Percentiles rank a stretch among this genome's conserved stretches.
Evolutionary conservation across 2,329 filamentous ascomycete genomes (phyloP).

Genomic region (Claviceps capensis): DNA sequence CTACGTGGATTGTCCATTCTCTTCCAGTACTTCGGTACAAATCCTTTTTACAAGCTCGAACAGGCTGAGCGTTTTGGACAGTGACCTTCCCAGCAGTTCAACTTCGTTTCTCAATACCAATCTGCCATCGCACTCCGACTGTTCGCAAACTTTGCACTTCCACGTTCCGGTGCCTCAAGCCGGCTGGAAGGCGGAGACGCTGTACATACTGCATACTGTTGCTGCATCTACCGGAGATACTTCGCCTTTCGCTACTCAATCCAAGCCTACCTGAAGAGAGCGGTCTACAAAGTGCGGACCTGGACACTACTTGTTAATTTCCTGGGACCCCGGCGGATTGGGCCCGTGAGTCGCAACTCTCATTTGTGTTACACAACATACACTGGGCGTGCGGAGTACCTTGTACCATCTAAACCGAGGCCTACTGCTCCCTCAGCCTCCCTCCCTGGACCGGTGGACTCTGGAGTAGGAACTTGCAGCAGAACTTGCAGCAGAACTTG

Average conservation of each 20-base stretch:
- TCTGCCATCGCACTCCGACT: not conserved
- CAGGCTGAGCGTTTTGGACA: not conserved
- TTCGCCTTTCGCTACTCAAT: not conserved
- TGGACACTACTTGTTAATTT: not conserved
- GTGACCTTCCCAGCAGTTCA: not conserved
- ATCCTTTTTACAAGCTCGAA: not conserved
- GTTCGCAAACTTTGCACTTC: not conserved
- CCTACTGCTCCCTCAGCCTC: not conserved
- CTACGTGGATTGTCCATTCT: not conserved
- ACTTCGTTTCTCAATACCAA: not conserved
- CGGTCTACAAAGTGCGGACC: not conserved
- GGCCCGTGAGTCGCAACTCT: not conserved
- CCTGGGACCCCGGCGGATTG: not conserved
- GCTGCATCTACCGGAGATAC: not conserved
- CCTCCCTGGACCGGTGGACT: not conserved
- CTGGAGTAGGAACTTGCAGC: no score
- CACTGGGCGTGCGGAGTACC: not conserved
- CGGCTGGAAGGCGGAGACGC: not conserved
- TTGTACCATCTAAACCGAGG: not conserved
- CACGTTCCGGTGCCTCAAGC: not conserved
- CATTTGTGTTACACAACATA: conserved; percentile 4
- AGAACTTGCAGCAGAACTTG: no score
- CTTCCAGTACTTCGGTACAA: not conserved
- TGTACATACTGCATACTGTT: not conserved
- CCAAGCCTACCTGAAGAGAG: not conserved